phyloP scores from a whole-genome alignment of 176 grass and related monocot species.

The Triticum dicoccoides region DNA sequence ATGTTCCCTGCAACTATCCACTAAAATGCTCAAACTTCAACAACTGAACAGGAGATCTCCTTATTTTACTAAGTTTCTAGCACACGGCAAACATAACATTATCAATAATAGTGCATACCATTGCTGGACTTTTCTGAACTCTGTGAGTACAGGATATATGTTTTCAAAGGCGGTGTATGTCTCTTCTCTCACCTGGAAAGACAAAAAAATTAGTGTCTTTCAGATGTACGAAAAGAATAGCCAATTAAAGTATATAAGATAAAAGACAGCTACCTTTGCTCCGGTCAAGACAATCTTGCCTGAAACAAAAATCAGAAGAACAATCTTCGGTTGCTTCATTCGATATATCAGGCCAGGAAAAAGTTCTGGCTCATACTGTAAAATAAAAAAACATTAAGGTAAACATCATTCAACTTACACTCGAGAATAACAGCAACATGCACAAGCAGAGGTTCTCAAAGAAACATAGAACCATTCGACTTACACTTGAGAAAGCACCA shows the following conservation, averaged over 20 bases:
- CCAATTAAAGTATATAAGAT: neutral
- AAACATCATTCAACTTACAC: neutral
- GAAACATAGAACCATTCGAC: constrained; percentile 28
- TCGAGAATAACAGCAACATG: neutral
- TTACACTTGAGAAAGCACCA: constrained; percentile 94
- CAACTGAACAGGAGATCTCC: neutral
- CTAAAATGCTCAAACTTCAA: neutral
- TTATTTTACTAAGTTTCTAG: neutral
- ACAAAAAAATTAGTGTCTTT: neutral
- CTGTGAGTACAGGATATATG: constrained; percentile 85
- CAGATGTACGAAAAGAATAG: neutral
- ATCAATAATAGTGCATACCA: constrained; percentile 45
- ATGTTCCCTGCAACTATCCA: neutral
- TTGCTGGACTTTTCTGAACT: constrained; percentile 93
- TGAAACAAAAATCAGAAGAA: constrained; percentile 97
- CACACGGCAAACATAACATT: neutral
- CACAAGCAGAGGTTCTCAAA: neutral
- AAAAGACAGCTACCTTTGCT: constrained; percentile 60
- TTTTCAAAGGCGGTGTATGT: constrained; percentile 96
- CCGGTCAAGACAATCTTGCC: constrained; percentile 97
- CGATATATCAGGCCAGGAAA: constrained; percentile 94
- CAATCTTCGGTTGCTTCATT: constrained; percentile 97
- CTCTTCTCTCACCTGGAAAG: constrained; percentile 85
- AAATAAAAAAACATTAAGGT: neutral
- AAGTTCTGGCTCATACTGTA: constrained; percentile 87